phyloP scores from a whole-genome alignment of 306 rosid genomes.

The Acacia acuminata region DNA sequence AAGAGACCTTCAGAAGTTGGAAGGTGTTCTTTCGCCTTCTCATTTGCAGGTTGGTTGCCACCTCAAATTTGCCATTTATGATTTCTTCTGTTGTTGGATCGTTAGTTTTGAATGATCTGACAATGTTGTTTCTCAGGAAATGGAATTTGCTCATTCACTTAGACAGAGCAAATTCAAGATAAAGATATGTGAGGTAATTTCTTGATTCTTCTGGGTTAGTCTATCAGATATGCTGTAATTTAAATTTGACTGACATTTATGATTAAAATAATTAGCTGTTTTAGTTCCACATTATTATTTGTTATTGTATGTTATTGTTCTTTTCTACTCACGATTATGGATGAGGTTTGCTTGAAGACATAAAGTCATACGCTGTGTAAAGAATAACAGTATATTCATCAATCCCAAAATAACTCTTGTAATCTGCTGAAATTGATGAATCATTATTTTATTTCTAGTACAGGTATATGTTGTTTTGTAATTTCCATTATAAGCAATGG shows the following conservation, averaged over 20 bases:
- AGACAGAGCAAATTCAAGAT: conserved; percentile 89
- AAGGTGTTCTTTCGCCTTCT: conserved; percentile 94
- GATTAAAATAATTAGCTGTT: conserved; percentile 6
- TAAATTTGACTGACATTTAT: conserved; percentile 8
- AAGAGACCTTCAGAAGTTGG: conserved; percentile 92
- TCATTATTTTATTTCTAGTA: neutral
- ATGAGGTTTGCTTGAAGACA: conserved; percentile 17
- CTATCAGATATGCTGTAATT: neutral
- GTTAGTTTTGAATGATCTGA: conserved; percentile 19
- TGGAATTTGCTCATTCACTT: conserved; percentile 95
- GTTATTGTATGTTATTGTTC: neutral
- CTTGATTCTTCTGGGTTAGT: conserved; percentile 30
- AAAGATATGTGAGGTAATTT: conserved; percentile 87
- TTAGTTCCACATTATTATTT: conserved; percentile 1
- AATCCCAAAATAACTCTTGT: neutral
- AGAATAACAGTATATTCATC: neutral
- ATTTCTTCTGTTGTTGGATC: conserved; percentile 20
- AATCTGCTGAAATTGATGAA: neutral
- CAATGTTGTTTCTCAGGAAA: conserved; percentile 57
- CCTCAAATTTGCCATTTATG: neutral
- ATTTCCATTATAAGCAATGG: neutral
- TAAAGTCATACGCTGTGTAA: neutral
- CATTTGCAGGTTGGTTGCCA: conserved; percentile 67
- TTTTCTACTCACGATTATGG: conserved; percentile 9
- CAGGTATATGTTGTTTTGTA: conserved; percentile 12